phyloP scores from a whole-genome alignment of 345 rosid species.

The Barbarea vulgaris region DNA sequence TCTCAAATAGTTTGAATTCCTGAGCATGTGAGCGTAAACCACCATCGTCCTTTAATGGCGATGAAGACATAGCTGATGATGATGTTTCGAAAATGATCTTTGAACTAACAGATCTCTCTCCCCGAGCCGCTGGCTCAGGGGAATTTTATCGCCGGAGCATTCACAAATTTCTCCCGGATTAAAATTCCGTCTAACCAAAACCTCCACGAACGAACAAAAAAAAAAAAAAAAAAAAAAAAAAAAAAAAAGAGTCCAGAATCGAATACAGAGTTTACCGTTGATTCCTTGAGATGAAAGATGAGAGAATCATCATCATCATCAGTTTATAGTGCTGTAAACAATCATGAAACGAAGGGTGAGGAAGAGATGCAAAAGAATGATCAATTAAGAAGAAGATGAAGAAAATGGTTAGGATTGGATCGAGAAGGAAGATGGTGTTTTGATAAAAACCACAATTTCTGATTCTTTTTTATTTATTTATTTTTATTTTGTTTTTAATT shows the following conservation, averaged over 20 bases:
- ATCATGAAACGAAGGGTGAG: neutral
- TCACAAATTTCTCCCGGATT: neutral
- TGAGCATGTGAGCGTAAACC: slow-evolving; percentile 2
- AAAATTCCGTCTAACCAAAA: slow-evolving; percentile 17
- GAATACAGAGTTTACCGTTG: neutral
- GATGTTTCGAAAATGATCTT: neutral
- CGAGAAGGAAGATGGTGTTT: slow-evolving; percentile 14
- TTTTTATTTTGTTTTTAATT: neutral
- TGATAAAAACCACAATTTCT: slow-evolving; percentile 30
- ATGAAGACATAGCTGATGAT: slow-evolving; percentile 10
- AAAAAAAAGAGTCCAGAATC: neutral
- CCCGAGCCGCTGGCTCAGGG: slow-evolving; percentile 42
- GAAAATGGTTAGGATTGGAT: slow-evolving; percentile 11
- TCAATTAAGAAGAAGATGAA: neutral
- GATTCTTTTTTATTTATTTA: neutral
- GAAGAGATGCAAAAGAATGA: neutral
- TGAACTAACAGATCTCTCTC: slow-evolving; percentile 13
- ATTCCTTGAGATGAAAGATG: neutral
- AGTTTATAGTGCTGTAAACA: neutral
- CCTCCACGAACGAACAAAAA: slow-evolving; percentile 4
- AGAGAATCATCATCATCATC: neutral
- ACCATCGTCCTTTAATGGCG: slow-evolving; percentile 1
- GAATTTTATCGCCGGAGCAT: slow-evolving; percentile 29
- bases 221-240: neutral
- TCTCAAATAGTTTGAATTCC: slow-evolving; percentile 39